Evolutionary conservation across 106 monocot genomes (phyloP), one percentile per base, ranked within the genome.

Genomic region (Phalaenopsis aphrodite): DNA sequence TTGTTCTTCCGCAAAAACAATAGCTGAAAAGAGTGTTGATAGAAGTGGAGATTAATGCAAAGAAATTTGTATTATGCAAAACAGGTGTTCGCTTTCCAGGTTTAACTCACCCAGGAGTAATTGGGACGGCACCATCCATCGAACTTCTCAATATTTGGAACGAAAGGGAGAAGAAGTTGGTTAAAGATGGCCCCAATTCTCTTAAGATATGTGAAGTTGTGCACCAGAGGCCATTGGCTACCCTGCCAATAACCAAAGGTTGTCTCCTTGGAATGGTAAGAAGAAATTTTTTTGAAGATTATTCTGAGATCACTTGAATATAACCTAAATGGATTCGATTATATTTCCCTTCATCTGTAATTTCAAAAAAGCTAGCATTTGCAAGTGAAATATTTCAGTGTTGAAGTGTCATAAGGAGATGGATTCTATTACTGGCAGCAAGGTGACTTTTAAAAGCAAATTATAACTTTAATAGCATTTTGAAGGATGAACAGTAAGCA

Each of bases 141-240:
- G 93, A 96, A 56, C 91, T 96, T 72, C 79, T 96, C 41, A 77
- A 82, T n/a, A 96, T 90, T 81, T 96, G 95, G 95, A 91, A 95
- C 39, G 89, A 88, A 41, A 89, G 93, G 78, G 95, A 96, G 80
- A 93, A 75, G 68, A 87, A 82, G 82, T 82, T 93, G 38, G 89
- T 52, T 21, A 91, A 91, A 57, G 81, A 83, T 61, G 88, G 84
- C 17, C 72, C 15, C 10, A 58, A 17, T 11, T 84, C 88, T 38
- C 43, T 88, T 3, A 89, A 78, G 71, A 64, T 95, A 72, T 95
- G 95, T 79, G 89, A 93, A 75, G 86, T 95, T 46, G 36, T 95
- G 68, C 95, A 95, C 56, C 84, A 91, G 69, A 43, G 95, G 47
- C 95, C 95, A 48, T 84, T 95, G 39, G 95, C 93, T 48, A 88